These are phyloP conservation scores for Aegilops bicornis DNA, from an alignment of 176 grass and related monocot species.

Conservation along the genomic window DNA sequence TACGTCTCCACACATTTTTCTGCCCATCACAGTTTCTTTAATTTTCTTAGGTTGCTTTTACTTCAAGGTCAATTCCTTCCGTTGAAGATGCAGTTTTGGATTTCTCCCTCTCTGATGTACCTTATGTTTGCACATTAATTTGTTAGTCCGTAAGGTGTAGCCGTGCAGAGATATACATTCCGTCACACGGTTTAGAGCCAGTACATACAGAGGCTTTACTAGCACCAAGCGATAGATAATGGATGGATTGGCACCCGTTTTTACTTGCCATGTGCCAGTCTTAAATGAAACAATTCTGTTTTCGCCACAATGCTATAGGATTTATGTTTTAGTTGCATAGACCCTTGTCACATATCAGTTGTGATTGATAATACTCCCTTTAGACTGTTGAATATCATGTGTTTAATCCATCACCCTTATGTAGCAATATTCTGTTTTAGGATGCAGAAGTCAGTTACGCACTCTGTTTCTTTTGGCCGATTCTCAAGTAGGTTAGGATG, in stretches of 20 bases:
- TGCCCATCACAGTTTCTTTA: background rate
- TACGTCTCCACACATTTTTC: constrained; percentile 14
- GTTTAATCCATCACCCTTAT: background rate
- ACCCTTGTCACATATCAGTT: background rate
- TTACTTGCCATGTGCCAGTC: background rate
- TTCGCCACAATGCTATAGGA: background rate
- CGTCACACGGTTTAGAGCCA: background rate
- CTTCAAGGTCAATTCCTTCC: constrained; percentile 18
- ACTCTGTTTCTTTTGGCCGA: background rate
- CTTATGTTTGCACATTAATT: background rate
- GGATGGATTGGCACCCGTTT: background rate
- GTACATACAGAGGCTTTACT: background rate
- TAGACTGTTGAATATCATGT: background rate
- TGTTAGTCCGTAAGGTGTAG: constrained; percentile 20
- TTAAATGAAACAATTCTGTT: constrained; percentile 3
- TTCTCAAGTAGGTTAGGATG: background rate
- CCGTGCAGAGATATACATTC: background rate
- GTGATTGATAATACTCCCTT: constrained; percentile 9
- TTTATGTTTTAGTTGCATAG: background rate
- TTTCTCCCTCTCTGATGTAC: background rate
- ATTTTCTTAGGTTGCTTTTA: constrained; percentile 18
- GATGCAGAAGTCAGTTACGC: background rate
- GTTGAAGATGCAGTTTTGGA: background rate
- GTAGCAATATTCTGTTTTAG: background rate
- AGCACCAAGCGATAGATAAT: background rate